Conservation (phyloP, 768 basidiomycete genomes). For the Lyophyllum semitale region DNA sequence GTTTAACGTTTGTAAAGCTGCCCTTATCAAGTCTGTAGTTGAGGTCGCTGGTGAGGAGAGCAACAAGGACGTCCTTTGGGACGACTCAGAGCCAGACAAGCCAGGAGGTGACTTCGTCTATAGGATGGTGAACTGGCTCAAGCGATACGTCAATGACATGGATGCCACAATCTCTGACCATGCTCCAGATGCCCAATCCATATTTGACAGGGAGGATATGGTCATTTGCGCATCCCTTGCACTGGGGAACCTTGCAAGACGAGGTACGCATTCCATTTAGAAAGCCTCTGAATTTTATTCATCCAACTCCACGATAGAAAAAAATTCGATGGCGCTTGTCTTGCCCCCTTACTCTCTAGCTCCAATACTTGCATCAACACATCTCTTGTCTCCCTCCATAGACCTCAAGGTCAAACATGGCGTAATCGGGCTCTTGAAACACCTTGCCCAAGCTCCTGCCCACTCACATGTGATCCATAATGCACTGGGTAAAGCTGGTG, state of each 20-base stretch:
- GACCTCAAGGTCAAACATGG: conserved; percentile 91
- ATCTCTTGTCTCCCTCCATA: conserved; percentile 52
- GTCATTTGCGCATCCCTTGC: conserved; percentile 81
- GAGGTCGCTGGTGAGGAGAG: conserved; percentile 83
- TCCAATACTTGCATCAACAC: conserved; percentile 54
- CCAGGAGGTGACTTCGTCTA: conserved; percentile 75
- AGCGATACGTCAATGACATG: conserved; percentile 47
- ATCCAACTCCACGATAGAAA: conserved; percentile 40
- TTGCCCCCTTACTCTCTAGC: conserved; percentile 69
- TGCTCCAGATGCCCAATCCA: conserved; percentile 20
- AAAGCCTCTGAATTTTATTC: not conserved
- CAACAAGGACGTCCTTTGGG: conserved; percentile 80
- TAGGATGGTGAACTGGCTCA: conserved; percentile 78
- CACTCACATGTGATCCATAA: conserved; percentile 59
- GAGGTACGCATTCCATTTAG: conserved; percentile 49
- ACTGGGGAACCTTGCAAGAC: conserved; percentile 78
- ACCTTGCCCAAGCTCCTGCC: conserved; percentile 73
- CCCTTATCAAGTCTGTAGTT: conserved; percentile 82
- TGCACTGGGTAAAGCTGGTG: conserved; percentile 57
- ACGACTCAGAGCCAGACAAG: conserved; percentile 51
- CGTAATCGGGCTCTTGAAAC: conserved; percentile 82
- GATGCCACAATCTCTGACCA: conserved; percentile 30
- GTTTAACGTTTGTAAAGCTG: conserved; percentile 83
- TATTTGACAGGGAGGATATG: conserved; percentile 63
- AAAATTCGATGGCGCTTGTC: conserved; percentile 60